Conservation (phyloP, 2,329 filamentous ascomycete genomes). For the Coleophoma eucalyptorum region DNA sequence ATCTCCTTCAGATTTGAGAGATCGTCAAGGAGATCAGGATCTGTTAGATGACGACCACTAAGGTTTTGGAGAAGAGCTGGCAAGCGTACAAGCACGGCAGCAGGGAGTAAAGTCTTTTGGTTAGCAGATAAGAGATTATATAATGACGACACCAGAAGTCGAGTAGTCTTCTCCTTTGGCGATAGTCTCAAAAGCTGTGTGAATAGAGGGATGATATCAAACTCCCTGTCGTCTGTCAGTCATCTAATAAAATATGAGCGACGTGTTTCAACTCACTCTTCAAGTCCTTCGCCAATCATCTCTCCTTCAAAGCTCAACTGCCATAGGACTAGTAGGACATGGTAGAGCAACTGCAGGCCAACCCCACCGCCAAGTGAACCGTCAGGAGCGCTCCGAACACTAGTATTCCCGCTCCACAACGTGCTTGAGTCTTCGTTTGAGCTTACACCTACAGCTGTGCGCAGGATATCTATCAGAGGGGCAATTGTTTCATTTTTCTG, state of each 20-base stretch:
- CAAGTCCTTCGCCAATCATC: slow-evolving; percentile 67
- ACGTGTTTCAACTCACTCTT: slow-evolving; percentile 61
- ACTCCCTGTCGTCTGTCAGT: slow-evolving; percentile 59
- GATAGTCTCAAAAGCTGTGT: slow-evolving; percentile 89
- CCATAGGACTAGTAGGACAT: slow-evolving; percentile 91
- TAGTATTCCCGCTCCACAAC: slow-evolving; percentile 55
- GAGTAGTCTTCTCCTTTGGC: slow-evolving; percentile 96
- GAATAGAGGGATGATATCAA: slow-evolving; percentile 88
- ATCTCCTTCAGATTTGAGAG: slow-evolving; percentile 57
- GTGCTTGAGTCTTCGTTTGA: slow-evolving; percentile 61
- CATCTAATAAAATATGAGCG: neutral
- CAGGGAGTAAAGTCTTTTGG: slow-evolving; percentile 72
- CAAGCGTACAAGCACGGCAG: slow-evolving; percentile 81
- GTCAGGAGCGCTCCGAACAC: slow-evolving; percentile 56
- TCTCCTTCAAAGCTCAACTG: slow-evolving; percentile 93
- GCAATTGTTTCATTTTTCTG: slow-evolving; percentile 81
- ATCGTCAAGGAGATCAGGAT: slow-evolving; percentile 62
- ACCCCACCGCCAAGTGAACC: slow-evolving; percentile 73
- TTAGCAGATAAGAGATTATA: slow-evolving; percentile 75
- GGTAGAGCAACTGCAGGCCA: slow-evolving; percentile 88
- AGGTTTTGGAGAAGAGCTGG: slow-evolving; percentile 64
- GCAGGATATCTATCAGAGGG: slow-evolving; percentile 79
- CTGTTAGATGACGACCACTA: slow-evolving; percentile 56
- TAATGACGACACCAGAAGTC: slow-evolving; percentile 83
- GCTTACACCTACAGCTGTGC: slow-evolving; percentile 68